A percentile compares a stretch with the other conserved stretches of the same genome.
Evolutionary conservation across 106 monocot genomes (phyloP).

Genomic region (Hemerocallis citrina): DNA sequence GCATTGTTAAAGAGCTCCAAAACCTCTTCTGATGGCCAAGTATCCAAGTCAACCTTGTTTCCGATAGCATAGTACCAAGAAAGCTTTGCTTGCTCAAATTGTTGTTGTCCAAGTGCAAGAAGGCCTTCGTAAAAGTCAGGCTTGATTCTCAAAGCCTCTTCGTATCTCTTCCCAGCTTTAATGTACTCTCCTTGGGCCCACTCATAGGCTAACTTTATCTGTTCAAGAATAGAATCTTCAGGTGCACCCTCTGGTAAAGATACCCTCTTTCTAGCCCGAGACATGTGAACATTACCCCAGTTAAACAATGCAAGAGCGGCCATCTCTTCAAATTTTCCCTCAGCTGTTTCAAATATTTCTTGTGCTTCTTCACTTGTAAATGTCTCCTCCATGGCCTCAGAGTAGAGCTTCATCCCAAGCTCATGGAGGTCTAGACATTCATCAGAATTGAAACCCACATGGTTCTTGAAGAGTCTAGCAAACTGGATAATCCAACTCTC

Average conservation of each 20-base stretch:
- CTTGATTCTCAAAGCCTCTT: slow-evolving; percentile 68
- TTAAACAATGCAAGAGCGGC: slow-evolving; percentile 88
- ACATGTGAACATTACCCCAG: slow-evolving; percentile 97
- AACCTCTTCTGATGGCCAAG: slow-evolving; percentile 42
- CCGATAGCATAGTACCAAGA: slow-evolving; percentile 68
- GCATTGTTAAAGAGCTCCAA: slow-evolving; percentile 63
- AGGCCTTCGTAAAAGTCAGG: slow-evolving; percentile 82
- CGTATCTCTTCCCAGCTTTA: slow-evolving; percentile 68
- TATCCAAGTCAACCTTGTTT: slow-evolving; percentile 41
- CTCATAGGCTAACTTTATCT: slow-evolving; percentile 56
- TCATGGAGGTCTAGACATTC: slow-evolving; percentile 70
- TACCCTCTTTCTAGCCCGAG: slow-evolving; percentile 68
- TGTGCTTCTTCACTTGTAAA: slow-evolving; percentile 83
- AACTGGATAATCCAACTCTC: slow-evolving; percentile 86
- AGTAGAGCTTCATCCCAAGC: slow-evolving; percentile 81
- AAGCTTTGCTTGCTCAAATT: slow-evolving; percentile 86
- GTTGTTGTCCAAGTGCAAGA: slow-evolving; percentile 69
- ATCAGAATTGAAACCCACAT: slow-evolving; percentile 81
- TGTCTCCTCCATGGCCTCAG: slow-evolving; percentile 87
- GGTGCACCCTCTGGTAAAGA: slow-evolving; percentile 43
- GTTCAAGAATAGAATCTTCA: slow-evolving; percentile 33
- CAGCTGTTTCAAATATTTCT: slow-evolving; percentile 54
- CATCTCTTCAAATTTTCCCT: slow-evolving; percentile 88
- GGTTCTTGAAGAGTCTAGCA: slow-evolving; percentile 72
- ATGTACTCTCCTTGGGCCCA: slow-evolving; percentile 65